Evolutionary conservation across 2,329 filamentous ascomycete genomes (phyloP).

Genomic region (Beauveria pseudobassiana): DNA sequence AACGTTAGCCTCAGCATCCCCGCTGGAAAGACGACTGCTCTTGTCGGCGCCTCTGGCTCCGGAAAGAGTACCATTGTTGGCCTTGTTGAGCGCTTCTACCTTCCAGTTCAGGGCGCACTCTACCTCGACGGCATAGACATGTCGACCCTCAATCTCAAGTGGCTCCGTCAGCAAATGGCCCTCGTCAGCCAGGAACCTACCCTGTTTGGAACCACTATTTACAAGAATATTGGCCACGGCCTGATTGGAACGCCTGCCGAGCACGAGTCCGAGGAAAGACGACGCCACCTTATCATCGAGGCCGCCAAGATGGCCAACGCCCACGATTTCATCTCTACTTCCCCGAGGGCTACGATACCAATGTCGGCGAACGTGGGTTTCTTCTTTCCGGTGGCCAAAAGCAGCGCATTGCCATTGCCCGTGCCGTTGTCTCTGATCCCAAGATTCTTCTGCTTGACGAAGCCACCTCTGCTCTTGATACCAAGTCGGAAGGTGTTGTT

Average conservation of each 20-base stretch:
- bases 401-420: constrained; percentile 90
- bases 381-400: constrained; percentile 92
- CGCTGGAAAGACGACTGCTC: constrained; percentile 83
- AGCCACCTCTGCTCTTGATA: constrained; percentile 88
- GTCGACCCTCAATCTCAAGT: constrained; percentile 72
- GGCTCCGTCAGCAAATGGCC: constrained; percentile 87
- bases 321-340: constrained; percentile 80
- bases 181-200: constrained; percentile 91
- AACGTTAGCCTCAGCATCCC: constrained; percentile 73
- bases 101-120: constrained; percentile 73
- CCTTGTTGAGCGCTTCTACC: constrained; percentile 88
- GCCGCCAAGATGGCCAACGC: constrained; percentile 90
- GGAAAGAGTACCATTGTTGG: constrained; percentile 95
- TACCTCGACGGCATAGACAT: constrained; percentile 79
- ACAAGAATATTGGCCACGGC: constrained; percentile 82
- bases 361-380: constrained; percentile 93
- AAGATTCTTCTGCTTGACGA: constrained; percentile 92
- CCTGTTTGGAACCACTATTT: constrained; percentile 84
- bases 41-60: constrained; percentile 89
- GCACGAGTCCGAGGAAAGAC: constrained; percentile 54
- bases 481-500: constrained; percentile 88
- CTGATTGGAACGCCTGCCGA: constrained; percentile 79
- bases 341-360: constrained; percentile 84
- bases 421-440: constrained; percentile 83
- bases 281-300: constrained; percentile 63